These are phyloP conservation scores for Capsicum pubescens DNA, from an alignment of 257 asterid genomes.

Conservation along the genomic window DNA sequence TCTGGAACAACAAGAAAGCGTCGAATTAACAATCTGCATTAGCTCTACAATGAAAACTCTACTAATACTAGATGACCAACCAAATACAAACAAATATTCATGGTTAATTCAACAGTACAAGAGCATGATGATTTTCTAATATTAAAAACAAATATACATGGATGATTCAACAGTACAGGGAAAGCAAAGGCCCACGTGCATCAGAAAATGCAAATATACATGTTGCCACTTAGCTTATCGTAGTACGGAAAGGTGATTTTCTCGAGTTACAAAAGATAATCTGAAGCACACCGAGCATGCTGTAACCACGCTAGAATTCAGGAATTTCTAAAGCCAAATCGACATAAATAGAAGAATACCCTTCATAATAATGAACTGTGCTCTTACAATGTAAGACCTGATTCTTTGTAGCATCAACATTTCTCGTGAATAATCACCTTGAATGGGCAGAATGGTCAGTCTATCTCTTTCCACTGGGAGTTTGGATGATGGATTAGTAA, in stretches of 20 bases:
- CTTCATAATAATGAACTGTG: conserved; percentile 47
- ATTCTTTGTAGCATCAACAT: conserved; percentile 99
- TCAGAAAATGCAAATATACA: background rate
- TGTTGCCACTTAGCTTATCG: background rate
- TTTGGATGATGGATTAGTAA: conserved; percentile 78
- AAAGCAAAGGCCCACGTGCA: conserved; percentile 4
- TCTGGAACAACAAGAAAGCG: background rate
- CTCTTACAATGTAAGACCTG: conserved; percentile 99
- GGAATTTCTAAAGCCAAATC: conserved; percentile 24
- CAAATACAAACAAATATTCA: background rate
- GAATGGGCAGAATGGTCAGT: conserved; percentile 75
- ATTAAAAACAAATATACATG: background rate
- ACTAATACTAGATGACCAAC: background rate
- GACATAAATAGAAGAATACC: conserved; percentile 38
- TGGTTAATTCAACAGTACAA: conserved; percentile 4
- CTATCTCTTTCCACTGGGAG: conserved; percentile 65
- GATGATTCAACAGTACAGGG: background rate
- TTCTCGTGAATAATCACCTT: conserved; percentile 99
- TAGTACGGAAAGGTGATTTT: conserved; percentile 1
- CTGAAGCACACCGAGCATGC: background rate
- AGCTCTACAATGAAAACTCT: conserved; percentile 15
- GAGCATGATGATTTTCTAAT: background rate
- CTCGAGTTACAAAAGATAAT: background rate
- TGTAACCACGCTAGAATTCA: background rate
- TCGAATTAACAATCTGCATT: background rate